phyloP scores from a whole-genome alignment of 2,329 filamentous ascomycete genomes.

The Cladobotryum protrusum region DNA sequence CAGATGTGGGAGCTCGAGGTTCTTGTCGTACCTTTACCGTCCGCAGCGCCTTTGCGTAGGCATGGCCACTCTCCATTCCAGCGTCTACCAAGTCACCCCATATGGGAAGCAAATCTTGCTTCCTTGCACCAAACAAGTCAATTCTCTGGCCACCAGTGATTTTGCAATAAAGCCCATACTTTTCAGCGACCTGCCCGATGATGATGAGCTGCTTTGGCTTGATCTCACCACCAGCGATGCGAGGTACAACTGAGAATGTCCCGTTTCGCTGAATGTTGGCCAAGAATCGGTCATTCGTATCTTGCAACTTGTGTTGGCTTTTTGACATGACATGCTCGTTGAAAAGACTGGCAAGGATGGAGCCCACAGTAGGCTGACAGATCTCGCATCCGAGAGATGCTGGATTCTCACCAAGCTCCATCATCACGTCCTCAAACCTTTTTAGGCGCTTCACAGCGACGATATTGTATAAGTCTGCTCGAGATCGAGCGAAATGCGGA shows the following conservation, averaged over 20 bases:
- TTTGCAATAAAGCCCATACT: conserved; percentile 81
- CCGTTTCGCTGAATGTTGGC: conserved; percentile 89
- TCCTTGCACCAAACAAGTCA: conserved; percentile 86
- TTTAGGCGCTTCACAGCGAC: conserved; percentile 73
- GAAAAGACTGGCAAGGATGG: conserved; percentile 75
- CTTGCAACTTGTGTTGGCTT: conserved; percentile 67
- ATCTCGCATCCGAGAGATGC: conserved; percentile 75
- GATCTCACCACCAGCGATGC: conserved; percentile 79
- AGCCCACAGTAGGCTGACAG: conserved; percentile 77
- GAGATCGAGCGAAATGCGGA: conserved; percentile 75
- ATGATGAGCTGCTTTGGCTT: conserved; percentile 78
- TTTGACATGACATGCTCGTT: conserved; percentile 74
- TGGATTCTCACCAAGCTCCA: conserved; percentile 63
- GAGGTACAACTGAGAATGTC: conserved; percentile 81
- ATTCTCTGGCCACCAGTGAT: conserved; percentile 90
- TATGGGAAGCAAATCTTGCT: conserved; percentile 76
- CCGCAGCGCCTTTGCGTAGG: conserved; percentile 80
- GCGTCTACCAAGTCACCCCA: conserved; percentile 76
- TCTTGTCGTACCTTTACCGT: conserved; percentile 59
- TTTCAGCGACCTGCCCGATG: conserved; percentile 77
- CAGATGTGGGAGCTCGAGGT: too few relatives aligned
- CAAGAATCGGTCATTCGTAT: conserved; percentile 84
- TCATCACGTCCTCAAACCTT: conserved; percentile 71
- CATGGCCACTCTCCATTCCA: conserved; percentile 86
- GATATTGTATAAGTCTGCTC: conserved; percentile 86